Evolutionary conservation across 345 rosid species (phyloP), one percentile per base, ranked within the genome.

Genomic region (Ceriops decandra): DNA sequence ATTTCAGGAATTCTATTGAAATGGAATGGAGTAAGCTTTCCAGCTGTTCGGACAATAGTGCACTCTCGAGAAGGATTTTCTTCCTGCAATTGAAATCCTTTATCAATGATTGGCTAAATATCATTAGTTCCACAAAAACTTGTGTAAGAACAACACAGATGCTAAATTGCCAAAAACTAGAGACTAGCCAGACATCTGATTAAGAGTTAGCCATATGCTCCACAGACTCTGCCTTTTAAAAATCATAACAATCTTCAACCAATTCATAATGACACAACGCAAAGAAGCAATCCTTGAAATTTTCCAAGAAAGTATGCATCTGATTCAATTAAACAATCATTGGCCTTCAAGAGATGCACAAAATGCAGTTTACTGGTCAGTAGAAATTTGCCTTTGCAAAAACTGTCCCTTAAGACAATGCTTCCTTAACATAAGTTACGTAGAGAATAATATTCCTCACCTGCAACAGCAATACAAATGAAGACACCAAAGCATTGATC

Each of bases 21-120:
- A 82, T 86, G 82, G 76, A 90, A 95, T 26, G 99, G 98, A 38
- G 86, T 87, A 11, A 91, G 93, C 89, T 91, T 95, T 66, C 87
- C 98, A 74, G 96, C 95, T 49, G 99, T 90, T 22, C 95, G 84
- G 28, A 91, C 90, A 63, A 91, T 91, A 0, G 93, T 90, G 76
- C 86, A 76, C 79, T 95, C 99, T 3, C 98, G 86, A 62, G 98
- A 87, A 70, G 93, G 90, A 73, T 91, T 87, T 76, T 95, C 99
- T 81, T 86, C 83, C 99, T 95, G 87, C 66, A 76, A 83, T 66
- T 49, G 33, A 67, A 32, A 57, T 17, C 5, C 60, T 71, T 24
- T 35, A 61, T 64, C 52, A 70, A 52, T 51, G 42, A 20, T 36
- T 47, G 22, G 49, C 49, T 42, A 42, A 11, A 42, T 42, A 13